phyloP scores from a whole-genome alignment of 805 yeast genomes.

The Ogataea angusta region DNA sequence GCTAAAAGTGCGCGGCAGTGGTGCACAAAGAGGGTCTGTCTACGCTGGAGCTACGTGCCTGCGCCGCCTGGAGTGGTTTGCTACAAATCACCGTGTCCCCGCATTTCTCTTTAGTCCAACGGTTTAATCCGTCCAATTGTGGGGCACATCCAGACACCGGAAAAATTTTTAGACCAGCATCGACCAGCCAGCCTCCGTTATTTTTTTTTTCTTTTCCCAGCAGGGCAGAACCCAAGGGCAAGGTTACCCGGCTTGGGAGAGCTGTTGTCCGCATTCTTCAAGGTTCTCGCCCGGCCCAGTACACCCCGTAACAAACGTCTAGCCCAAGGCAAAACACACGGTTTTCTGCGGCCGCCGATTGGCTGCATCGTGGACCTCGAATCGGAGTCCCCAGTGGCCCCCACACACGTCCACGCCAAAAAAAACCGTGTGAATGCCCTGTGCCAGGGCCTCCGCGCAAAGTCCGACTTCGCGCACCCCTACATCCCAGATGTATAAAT shows the following conservation, averaged over 20 bases:
- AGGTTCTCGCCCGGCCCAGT: conserved; percentile 2
- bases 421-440: not conserved
- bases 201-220: not conserved
- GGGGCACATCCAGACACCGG: conserved; percentile 11
- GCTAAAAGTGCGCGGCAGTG: no score
- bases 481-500: conserved; percentile 2
- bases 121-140: conserved; percentile 8
- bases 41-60: not conserved
- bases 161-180: conserved; percentile 2
- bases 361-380: not conserved
- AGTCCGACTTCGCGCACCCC: conserved; percentile 10
- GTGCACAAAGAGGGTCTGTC: not conserved
- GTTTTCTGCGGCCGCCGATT: not conserved
- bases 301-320: conserved; percentile 3
- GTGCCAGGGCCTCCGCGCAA: conserved; percentile 1
- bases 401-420: not conserved
- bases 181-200: not conserved
- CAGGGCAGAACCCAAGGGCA: not conserved
- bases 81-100: not conserved
- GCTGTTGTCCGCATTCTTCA: not conserved
- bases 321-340: not conserved
- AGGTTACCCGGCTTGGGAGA: conserved; percentile 5
- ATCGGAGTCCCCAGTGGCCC: not conserved
- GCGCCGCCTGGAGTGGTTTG: not conserved
- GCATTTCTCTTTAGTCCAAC: conserved; percentile 3